Evolutionary conservation across 2,329 filamentous ascomycete genomes (phyloP).

Genomic region (Diaporthe batatas): DNA sequence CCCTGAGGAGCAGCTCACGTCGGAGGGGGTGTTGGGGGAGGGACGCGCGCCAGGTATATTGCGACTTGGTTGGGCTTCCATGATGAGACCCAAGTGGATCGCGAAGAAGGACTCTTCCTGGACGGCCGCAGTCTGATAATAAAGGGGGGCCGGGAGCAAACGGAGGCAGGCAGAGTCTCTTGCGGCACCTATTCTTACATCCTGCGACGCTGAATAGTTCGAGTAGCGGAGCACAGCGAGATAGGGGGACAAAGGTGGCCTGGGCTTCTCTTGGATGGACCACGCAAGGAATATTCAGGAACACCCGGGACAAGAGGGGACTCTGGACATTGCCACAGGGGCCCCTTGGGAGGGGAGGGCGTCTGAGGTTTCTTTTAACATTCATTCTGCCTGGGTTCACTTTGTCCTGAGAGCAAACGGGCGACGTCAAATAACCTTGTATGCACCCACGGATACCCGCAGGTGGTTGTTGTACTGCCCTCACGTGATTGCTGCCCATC

Average conservation of each 20-base stretch:
- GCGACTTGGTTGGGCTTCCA: constrained; percentile 27
- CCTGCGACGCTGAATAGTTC: constrained; percentile 44
- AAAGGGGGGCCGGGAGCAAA: constrained; percentile 47
- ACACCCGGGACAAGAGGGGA: constrained; percentile 33
- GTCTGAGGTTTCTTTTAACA: constrained; percentile 34
- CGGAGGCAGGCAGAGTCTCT: constrained; percentile 43
- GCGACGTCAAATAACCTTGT: constrained; percentile 54
- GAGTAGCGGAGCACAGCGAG: constrained; percentile 18
- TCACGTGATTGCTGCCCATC: constrained; percentile 52
- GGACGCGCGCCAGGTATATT: constrained; percentile 8
- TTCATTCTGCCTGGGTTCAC: constrained; percentile 21
- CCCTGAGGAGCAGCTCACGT: constrained; percentile 31
- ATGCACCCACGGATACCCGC: constrained; percentile 55
- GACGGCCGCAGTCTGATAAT: constrained; percentile 35
- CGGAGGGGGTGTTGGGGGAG: constrained; percentile 24
- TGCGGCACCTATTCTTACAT: constrained; percentile 47
- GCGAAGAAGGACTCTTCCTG: constrained; percentile 1
- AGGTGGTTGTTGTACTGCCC: constrained; percentile 53
- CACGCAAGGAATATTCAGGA: constrained; percentile 37
- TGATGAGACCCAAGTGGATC: constrained; percentile 11
- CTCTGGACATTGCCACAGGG: constrained; percentile 36
- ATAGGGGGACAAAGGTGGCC: constrained; percentile 34
- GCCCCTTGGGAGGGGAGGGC: constrained; percentile 21
- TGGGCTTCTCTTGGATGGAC: constrained; percentile 26
- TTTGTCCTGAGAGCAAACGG: constrained; percentile 43